Base-by-base conservation (phyloP, 1,284 basidiomycete species). In the Hemileia vastatrix region DNA sequence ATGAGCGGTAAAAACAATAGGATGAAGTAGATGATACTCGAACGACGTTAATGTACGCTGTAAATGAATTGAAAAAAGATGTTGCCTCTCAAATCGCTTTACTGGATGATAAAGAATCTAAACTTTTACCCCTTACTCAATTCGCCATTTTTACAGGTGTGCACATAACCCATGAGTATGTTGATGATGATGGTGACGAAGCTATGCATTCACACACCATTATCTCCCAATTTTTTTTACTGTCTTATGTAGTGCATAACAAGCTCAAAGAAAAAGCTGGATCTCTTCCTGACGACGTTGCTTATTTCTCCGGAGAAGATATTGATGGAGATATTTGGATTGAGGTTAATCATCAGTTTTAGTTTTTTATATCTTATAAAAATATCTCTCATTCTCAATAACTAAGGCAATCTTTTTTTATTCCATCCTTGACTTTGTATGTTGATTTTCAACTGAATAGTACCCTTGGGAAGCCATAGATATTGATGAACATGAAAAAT, bases 21-120 rank as follows among this genome's bases (percentile, higher is more conserved):
- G 92, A 96, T 73, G 92, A 95, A 77, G 85, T 95, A 33, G 92
- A 95, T 73, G 92, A 95, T 76, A 88, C 90, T 9, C 85, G 92
- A 68, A 92, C 88, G 76, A 93, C 73, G 4, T 67, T 75, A 15
- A 67, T 65, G 65, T 96, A 95, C 73, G 90, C 91, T 8, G 79
- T 93, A 51, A 80, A 82, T 21, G 92, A 96, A 76, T 83, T 96
- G 40, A 81, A 86, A 74, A 87, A 85, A 72, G 92, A 96, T 72
- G 86, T 93, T 57, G 85, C 90, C 23, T n/a, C 3, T 13, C 50
- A 68, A 61, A 61, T 68, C 32, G 43, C 61, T 2, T 55, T 58
- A n/a, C 53, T 67, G n/a, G 61, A 59, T 19, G 49, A 80, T 9
- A 85, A 91, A 72, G 84, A 87, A 61, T 65, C 63, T 32, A 64